phyloP scores from a whole-genome alignment of 768 basidiomycete species.

The Phlebiopsis gigantea region DNA sequence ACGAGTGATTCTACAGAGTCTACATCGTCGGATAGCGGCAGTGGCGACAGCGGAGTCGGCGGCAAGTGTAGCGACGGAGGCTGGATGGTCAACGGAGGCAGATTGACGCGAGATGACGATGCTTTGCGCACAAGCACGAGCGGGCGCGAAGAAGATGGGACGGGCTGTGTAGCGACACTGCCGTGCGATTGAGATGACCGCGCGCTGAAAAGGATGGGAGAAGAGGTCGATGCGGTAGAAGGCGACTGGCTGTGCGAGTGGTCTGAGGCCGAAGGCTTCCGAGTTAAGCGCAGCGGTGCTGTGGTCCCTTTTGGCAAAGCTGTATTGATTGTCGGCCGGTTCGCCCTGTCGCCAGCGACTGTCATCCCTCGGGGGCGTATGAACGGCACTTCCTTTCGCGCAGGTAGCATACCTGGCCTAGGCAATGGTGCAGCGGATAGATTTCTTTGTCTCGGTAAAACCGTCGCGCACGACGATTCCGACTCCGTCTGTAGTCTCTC shows the following conservation, averaged over 20 bases:
- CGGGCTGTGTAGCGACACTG: not conserved
- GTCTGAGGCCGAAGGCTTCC: constrained; percentile 13
- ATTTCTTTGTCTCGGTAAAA: not conserved
- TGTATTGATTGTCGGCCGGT: not conserved
- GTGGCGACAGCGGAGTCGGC: constrained; percentile 17
- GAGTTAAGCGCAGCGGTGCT: not conserved
- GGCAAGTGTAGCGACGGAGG: constrained; percentile 22
- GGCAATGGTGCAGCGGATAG: not conserved
- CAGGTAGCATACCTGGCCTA: not conserved
- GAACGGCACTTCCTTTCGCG: not conserved
- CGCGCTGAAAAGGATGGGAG: constrained; percentile 13
- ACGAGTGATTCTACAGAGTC: constrained; percentile 12
- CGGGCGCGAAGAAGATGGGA: constrained; percentile 8
- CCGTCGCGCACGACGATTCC: constrained; percentile 18
- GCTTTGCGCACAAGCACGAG: constrained; percentile 24
- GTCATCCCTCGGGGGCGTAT: constrained; percentile 22
- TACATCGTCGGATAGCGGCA: constrained; percentile 8
- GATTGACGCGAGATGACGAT: constrained; percentile 18
- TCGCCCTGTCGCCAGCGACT: constrained; percentile 7
- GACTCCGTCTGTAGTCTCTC: constrained; percentile 10
- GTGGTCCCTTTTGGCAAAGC: not conserved
- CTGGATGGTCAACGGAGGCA: constrained; percentile 19
- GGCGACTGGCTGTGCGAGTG: constrained; percentile 11
- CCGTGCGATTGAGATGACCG: constrained; percentile 9
- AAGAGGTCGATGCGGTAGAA: constrained; percentile 13